Base-by-base conservation (phyloP, 1,284 basidiomycete species). In the Microbotryum scabiosae region DNA sequence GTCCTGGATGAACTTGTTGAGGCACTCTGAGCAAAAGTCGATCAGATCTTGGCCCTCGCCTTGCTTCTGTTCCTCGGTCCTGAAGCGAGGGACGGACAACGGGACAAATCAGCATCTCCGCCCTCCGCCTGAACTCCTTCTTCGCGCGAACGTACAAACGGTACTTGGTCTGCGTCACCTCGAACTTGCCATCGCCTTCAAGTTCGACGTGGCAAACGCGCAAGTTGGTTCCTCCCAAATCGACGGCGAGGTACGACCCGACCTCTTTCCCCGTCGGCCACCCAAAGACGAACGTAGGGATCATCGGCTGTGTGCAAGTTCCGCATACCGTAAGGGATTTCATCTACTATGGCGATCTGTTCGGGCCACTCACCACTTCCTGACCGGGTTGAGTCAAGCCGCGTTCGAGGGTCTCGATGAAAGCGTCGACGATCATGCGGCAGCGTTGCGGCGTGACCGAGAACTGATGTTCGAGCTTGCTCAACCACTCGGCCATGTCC, bases 81-180 rank as follows among this genome's bases (percentile, higher is more conserved):
- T 68, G 28, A 45, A 9, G n/a, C 10, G 26, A n/a, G 25, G 25
- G 48, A 18, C 14, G n/a, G 28, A 7, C 43, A 23, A 43, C 0
- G 23, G 2, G 7, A 30, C 25, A 26, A n/a, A 41, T 41, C 14
- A 41, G 36, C 36, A 3, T 16, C 36, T 12, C 14, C 16, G 36
- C 36, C 2, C 14, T 41, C 36, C 16, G 36, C 36, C 12, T 9
- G 20, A 3, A 28, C 18, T 14, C 20, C 47, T 12, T 12, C 21
- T 16, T 6, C 12, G 30, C 20, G 51, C n/a, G 18, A 23, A 56
- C 62, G 51, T 30, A 68, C 57, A 98, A 82, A 61, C 92, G 87
- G 77, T 97, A 97, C 78, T 98, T 98, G 56, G 91, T 88, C 74
- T 98, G 94, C 0, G 91, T 94, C 72, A 98, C 88, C 77, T 97